Evolutionary conservation across 2,329 filamentous ascomycete genomes (phyloP).

Genomic region (Fusarium albosuccineum): DNA sequence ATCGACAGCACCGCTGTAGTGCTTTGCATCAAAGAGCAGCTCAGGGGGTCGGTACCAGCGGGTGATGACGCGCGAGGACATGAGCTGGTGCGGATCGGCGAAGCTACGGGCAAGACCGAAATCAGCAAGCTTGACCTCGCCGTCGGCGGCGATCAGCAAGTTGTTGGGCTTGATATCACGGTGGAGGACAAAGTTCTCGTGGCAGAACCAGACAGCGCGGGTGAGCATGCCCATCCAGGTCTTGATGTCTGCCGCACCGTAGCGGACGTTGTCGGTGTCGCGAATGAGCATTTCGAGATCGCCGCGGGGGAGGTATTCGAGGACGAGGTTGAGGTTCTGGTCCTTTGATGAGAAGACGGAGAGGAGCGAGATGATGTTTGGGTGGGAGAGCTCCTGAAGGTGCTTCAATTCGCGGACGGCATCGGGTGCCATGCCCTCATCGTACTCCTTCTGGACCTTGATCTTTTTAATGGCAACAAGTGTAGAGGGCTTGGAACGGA

Average conservation of each 20-base stretch:
- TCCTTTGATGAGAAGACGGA: slow-evolving; percentile 96
- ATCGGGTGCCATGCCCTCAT: slow-evolving; percentile 93
- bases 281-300: slow-evolving; percentile 96
- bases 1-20: slow-evolving; percentile 92
- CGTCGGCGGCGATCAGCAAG: slow-evolving; percentile 91
- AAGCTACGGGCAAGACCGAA: slow-evolving; percentile 94
- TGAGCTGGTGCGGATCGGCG: slow-evolving; percentile 86
- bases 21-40: slow-evolving; percentile 88
- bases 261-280: slow-evolving; percentile 81
- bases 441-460: slow-evolving; percentile 87
- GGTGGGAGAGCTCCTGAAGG: slow-evolving; percentile 92
- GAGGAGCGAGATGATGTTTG: slow-evolving; percentile 93
- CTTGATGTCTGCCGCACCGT: slow-evolving; percentile 92
- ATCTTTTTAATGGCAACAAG: slow-evolving; percentile 95
- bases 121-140: slow-evolving; percentile 95
- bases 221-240: slow-evolving; percentile 99
- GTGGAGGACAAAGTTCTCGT: slow-evolving; percentile 93
- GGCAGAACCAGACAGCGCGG: slow-evolving; percentile 94
- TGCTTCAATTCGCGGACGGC: slow-evolving; percentile 96
- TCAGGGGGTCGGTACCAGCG: slow-evolving; percentile 96
- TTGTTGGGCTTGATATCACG: slow-evolving; percentile 99
- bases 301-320: slow-evolving; percentile 93
- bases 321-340: slow-evolving; percentile 94
- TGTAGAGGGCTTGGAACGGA: slow-evolving; percentile 76
- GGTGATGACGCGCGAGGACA: slow-evolving; percentile 97